Percentiles rank a stretch among this genome's conserved stretches.
Conservation (phyloP, 345 rosid species). For the Stellera chamaejasme region DNA sequence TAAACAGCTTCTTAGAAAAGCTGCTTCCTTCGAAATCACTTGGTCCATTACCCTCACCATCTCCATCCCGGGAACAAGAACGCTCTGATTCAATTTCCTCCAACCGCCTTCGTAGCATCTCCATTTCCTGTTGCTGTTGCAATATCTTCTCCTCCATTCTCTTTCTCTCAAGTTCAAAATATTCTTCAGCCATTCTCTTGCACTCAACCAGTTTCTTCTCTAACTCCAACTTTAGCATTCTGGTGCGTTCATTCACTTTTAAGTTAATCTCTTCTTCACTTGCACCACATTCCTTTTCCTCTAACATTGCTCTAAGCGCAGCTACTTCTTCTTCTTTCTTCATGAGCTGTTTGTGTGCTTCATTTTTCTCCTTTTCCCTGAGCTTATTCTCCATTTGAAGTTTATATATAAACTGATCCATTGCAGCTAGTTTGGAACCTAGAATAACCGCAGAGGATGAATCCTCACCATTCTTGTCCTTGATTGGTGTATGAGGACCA, state of each 20-base stretch:
- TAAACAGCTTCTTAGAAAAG: conserved; percentile 63
- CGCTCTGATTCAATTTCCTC: conserved; percentile 69
- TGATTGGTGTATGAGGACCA: conserved; percentile 65
- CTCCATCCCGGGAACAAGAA: conserved; percentile 27
- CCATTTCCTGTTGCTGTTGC: conserved; percentile 87
- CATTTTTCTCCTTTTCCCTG: conserved; percentile 69
- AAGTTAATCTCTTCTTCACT: conserved; percentile 71
- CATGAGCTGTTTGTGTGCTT: conserved; percentile 60
- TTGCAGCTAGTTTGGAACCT: conserved; percentile 76
- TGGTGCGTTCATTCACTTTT: conserved; percentile 62
- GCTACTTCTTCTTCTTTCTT: conserved; percentile 85
- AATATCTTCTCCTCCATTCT: conserved; percentile 89
- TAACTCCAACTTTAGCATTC: conserved; percentile 42
- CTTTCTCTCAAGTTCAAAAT: conserved; percentile 79
- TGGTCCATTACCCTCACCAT: conserved; percentile 19
- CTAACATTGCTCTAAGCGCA: conserved; percentile 43
- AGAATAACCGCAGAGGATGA: conserved; percentile 48
- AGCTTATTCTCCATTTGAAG: conserved; percentile 83
- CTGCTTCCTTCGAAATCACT: conserved; percentile 46
- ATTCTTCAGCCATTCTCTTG: conserved; percentile 73
- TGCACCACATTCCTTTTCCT: conserved; percentile 36
- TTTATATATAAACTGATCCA: conserved; percentile 82
- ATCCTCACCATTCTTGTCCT: conserved; percentile 62
- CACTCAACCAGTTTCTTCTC: conserved; percentile 76
- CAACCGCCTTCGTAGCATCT: conserved; percentile 68